These are phyloP conservation scores for Leccinum pellstonianum DNA, from an alignment of 768 basidiomycete genomes.

Conservation along the genomic window DNA sequence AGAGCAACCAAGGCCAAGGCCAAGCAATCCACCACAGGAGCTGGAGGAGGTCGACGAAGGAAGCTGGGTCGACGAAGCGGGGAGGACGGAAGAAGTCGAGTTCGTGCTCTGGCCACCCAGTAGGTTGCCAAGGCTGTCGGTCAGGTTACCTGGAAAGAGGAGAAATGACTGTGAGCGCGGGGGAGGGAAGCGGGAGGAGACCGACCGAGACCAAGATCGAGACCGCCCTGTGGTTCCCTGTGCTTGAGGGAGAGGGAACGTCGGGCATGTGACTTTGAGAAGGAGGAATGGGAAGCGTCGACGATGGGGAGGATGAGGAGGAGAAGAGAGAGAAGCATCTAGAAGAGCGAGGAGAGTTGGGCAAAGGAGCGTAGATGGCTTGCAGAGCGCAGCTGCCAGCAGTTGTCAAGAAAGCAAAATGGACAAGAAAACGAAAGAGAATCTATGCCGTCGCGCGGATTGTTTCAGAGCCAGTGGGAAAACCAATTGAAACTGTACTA, in stretches of 20 bases:
- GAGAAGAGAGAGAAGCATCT: conserved; percentile 27
- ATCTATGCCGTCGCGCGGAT: not conserved
- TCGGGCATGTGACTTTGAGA: conserved; percentile 35
- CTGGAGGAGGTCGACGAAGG: not conserved
- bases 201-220: conserved; percentile 8
- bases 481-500: too few species aligned
- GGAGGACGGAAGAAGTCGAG: conserved; percentile 16
- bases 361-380: conserved; percentile 42
- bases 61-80: conserved; percentile 6
- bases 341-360: conserved; percentile 27
- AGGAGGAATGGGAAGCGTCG: conserved; percentile 42
- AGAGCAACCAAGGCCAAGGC: conserved; percentile 20
- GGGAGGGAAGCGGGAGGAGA: not conserved
- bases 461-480: not conserved
- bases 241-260: conserved; percentile 23
- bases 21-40: conserved; percentile 23
- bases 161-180: not conserved
- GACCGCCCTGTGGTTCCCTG: conserved; percentile 19
- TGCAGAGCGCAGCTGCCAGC: conserved; percentile 7
- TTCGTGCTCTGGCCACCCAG: not conserved
- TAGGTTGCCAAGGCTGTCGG: not conserved
- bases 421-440: not conserved
- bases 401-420: not conserved
- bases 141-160: conserved; percentile 1
- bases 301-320: conserved; percentile 25